Conservation (phyloP, 306 rosid species). For the Rubus parviflorus region DNA sequence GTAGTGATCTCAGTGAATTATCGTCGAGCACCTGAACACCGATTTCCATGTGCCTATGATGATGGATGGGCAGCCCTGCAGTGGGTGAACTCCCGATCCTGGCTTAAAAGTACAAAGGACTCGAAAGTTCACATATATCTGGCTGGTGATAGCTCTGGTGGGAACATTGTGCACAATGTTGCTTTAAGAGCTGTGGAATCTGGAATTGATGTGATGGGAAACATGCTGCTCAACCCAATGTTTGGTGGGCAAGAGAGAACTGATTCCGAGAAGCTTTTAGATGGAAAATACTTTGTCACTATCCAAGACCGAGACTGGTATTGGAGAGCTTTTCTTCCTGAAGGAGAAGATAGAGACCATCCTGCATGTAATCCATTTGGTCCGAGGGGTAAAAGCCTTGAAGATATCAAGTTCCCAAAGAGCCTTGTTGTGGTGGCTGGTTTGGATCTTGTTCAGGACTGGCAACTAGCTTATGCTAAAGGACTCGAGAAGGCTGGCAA, state of each 20-base stretch:
- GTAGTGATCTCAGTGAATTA: constrained; percentile 88
- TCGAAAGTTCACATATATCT: constrained; percentile 73
- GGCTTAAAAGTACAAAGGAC: constrained; percentile 83
- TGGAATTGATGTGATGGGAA: constrained; percentile 73
- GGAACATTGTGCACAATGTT: constrained; percentile 94
- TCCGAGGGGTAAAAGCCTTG: constrained; percentile 57
- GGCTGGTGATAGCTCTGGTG: constrained; percentile 98
- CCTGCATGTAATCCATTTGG: constrained; percentile 96
- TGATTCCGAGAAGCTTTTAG: constrained; percentile 66
- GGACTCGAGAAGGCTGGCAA: constrained; percentile 84
- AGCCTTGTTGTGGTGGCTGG: constrained; percentile 98
- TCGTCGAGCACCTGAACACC: constrained; percentile 85
- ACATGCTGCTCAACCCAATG: constrained; percentile 85
- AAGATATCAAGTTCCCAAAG: constrained; percentile 73
- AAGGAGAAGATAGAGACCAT: constrained; percentile 94
- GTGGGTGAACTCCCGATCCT: constrained; percentile 77
- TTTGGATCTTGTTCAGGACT: constrained; percentile 88
- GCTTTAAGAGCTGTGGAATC: constrained; percentile 68
- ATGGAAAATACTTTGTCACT: constrained; percentile 89
- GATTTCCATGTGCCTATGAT: constrained; percentile 86
- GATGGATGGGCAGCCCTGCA: constrained; percentile 89
- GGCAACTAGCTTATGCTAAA: constrained; percentile 87
- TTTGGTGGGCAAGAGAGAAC: constrained; percentile 90
- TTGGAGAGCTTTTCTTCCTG: constrained; percentile 98
- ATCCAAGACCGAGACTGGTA: constrained; percentile 90